These are phyloP conservation scores for Crassisporium funariophilum DNA, from an alignment of 768 basidiomycete species.

Conservation along the genomic window DNA sequence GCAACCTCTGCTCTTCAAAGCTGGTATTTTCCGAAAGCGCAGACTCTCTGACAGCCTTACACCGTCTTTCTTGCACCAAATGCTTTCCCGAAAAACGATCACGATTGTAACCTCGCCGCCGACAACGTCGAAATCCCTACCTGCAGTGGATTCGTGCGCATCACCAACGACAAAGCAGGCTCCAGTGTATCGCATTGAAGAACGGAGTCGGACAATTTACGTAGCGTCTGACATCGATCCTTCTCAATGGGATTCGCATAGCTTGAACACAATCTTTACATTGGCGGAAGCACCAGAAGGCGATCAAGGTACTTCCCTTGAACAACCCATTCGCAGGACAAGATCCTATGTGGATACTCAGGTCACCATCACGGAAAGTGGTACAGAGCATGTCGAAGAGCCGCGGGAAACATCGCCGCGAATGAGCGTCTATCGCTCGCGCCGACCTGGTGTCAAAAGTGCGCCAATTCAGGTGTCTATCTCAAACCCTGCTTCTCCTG, in stretches of 20 bases:
- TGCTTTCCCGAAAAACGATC: slow-evolving; percentile 39
- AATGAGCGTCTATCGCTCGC: slow-evolving; percentile 24
- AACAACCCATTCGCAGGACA: slow-evolving; percentile 33
- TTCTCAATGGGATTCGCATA: slow-evolving; percentile 42
- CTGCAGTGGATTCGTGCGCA: slow-evolving; percentile 17
- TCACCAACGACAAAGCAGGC: slow-evolving; percentile 35
- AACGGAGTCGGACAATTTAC: slow-evolving; percentile 48
- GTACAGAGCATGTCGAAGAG: slow-evolving; percentile 17
- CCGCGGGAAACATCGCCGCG: slow-evolving; percentile 18
- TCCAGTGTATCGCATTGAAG: slow-evolving; percentile 48
- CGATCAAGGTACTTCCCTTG: slow-evolving; percentile 19
- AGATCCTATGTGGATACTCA: slow-evolving; percentile 32
- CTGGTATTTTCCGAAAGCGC: too few relatives aligned
- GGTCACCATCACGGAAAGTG: slow-evolving; percentile 27
- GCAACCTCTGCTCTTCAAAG: too few relatives aligned
- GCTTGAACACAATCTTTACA: slow-evolving; percentile 41
- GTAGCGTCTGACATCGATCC: slow-evolving; percentile 46
- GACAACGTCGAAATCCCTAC: slow-evolving; percentile 24
- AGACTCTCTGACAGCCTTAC: too few relatives aligned
- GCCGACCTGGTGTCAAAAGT: slow-evolving; percentile 26
- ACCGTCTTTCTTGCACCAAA: too few relatives aligned
- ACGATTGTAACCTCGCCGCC: slow-evolving; percentile 39
- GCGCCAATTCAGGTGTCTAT: slow-evolving; percentile 12
- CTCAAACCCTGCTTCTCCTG: too few relatives aligned
- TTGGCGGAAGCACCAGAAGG: slow-evolving; percentile 36